A percentile compares a stretch with the other conserved stretches of the same genome.
phyloP scores from a whole-genome alignment of 768 basidiomycete species.

The Suillus paluster region DNA sequence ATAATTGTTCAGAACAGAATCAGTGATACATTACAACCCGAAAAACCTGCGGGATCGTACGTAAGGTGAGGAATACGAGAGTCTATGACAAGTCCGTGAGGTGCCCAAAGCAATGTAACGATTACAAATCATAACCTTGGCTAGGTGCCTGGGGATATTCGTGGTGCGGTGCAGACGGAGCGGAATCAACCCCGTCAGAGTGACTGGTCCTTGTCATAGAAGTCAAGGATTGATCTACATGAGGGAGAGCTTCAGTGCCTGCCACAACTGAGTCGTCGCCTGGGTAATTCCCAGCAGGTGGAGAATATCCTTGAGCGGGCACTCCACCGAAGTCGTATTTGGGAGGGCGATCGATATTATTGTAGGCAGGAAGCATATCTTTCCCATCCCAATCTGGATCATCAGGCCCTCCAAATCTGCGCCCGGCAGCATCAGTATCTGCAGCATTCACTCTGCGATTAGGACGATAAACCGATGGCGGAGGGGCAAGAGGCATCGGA shows the following conservation, averaged over 20 bases:
- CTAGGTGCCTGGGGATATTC: not conserved
- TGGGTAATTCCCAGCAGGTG: not conserved
- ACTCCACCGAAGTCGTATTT: slow-evolving; percentile 40
- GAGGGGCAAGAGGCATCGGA: slow-evolving; percentile 21
- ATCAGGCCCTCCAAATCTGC: slow-evolving; percentile 37
- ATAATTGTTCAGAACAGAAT: not conserved
- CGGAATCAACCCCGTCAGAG: not conserved
- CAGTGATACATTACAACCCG: not conserved
- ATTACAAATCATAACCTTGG: not conserved
- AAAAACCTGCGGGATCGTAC: not conserved
- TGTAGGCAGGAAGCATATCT: slow-evolving; percentile 53
- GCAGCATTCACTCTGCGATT: slow-evolving; percentile 34
- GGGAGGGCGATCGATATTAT: slow-evolving; percentile 49
- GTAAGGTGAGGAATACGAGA: not conserved
- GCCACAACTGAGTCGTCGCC: not conserved
- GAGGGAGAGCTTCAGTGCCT: not conserved
- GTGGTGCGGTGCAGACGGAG: not conserved
- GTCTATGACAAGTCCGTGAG: not conserved
- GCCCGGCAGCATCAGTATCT: slow-evolving; percentile 46
- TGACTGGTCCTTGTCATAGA: not conserved
- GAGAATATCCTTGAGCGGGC: not conserved
- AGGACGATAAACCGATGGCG: slow-evolving; percentile 25
- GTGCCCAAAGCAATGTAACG: not conserved
- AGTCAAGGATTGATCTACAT: not conserved
- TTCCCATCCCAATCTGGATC: slow-evolving; percentile 42